Conservation (phyloP, 1,284 basidiomycete species). For the Chondrostereum purpureum region DNA sequence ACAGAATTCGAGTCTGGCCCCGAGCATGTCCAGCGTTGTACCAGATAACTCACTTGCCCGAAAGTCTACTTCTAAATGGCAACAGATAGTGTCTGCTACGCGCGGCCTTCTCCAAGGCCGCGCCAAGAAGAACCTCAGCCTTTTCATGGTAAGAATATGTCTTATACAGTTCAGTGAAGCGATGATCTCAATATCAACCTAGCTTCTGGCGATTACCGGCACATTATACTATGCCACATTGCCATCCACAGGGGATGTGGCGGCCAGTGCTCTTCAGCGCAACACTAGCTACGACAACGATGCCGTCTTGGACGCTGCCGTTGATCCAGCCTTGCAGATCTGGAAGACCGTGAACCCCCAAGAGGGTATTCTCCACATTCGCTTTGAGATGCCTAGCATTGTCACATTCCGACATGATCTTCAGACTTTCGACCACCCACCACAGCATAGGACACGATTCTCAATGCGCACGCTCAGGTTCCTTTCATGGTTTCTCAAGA, state of each 20-base stretch:
- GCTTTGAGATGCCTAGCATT: constrained; percentile 75
- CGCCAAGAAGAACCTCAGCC: constrained; percentile 74
- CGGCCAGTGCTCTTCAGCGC: too few relatives aligned
- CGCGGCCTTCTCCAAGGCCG: constrained; percentile 61
- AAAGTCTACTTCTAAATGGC: constrained; percentile 36
- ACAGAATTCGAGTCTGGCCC: constrained; percentile 50
- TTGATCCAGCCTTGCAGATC: constrained; percentile 54
- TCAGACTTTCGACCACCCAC: constrained; percentile 11
- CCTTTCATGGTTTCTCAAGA: constrained; percentile 73
- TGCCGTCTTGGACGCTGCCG: constrained; percentile 21
- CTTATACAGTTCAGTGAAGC: background rate
- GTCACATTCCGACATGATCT: constrained; percentile 54
- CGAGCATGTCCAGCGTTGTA: constrained; percentile 25
- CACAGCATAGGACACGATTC: constrained; percentile 32
- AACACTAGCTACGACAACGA: too few relatives aligned
- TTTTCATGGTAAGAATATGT: constrained; percentile 52
- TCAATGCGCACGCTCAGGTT: constrained; percentile 44
- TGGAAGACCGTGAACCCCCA: constrained; percentile 82
- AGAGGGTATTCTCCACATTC: constrained; percentile 68
- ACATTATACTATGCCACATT: constrained; percentile 68
- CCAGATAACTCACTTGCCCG: constrained; percentile 18
- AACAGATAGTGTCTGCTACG: constrained; percentile 33
- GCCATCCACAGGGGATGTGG: constrained; percentile 24
- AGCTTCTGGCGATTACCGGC: constrained; percentile 71
- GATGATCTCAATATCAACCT: constrained; percentile 7